Conservation (phyloP, 2,329 filamentous ascomycete genomes). For the Cercospora sojina region DNA sequence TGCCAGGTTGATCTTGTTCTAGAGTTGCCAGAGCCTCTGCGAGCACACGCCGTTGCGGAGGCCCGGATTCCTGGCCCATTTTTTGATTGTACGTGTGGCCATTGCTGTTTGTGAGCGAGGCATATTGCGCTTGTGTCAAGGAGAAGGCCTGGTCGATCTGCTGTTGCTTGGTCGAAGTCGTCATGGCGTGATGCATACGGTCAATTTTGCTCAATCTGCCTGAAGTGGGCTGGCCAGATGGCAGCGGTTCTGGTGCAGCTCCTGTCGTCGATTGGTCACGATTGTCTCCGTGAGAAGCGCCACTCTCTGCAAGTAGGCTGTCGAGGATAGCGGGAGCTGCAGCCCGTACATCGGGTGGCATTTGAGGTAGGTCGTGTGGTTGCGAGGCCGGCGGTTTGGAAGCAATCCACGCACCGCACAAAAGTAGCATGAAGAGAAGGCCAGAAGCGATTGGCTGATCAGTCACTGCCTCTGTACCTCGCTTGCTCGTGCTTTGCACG, state of each 20-base stretch:
- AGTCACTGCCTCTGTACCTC: conserved; percentile 29
- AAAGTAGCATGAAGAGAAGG: conserved; percentile 89
- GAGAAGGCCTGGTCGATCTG: conserved; percentile 85
- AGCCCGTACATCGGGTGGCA: conserved; percentile 76
- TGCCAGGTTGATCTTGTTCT: conserved; percentile 56
- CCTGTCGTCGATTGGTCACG: conserved; percentile 11
- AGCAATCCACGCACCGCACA: conserved; percentile 93
- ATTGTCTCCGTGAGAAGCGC: conserved; percentile 11
- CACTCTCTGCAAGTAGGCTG: conserved; percentile 54
- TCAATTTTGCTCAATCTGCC: conserved; percentile 35
- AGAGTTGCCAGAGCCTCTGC: conserved; percentile 78
- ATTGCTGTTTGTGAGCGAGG: conserved; percentile 68
- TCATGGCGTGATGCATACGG: conserved; percentile 48
- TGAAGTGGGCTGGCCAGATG: conserved; percentile 22
- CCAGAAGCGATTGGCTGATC: conserved; percentile 70
- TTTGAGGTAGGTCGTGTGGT: conserved; percentile 69
- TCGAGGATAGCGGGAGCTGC: conserved; percentile 75
- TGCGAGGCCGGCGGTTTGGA: conserved; percentile 74
- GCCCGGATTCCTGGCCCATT: conserved; percentile 25
- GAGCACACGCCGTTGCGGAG: conserved; percentile 63
- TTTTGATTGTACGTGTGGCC: conserved; percentile 61
- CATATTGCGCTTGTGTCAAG: conserved; percentile 83
- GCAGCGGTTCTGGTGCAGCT: conserved; percentile 28
- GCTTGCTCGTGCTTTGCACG: conserved; percentile 42
- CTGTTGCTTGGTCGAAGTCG: conserved; percentile 72